Evolutionary conservation across 2,329 filamentous ascomycete species (phyloP), one percentile per base, ranked within the genome.

Genomic region (Dryadomyces quercivorus): DNA sequence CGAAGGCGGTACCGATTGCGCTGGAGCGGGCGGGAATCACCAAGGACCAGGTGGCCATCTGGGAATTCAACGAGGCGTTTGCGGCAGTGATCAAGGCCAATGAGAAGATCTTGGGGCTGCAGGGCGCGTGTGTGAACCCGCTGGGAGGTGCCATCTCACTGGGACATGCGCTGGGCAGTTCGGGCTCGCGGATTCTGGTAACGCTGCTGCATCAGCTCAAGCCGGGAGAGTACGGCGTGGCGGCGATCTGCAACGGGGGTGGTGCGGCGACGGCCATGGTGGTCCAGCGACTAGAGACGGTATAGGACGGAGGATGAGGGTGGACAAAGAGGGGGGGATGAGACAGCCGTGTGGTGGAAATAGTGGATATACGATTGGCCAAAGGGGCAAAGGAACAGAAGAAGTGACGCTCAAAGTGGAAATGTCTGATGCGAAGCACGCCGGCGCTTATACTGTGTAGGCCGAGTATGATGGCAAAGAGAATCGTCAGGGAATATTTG

Each of bases 51-150:
- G 89, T 98, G 48, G 84, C 92, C 5, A 74, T 96, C 21, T 97
- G 93, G 92, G 93, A 97, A 69, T 95, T 98, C 70, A 98, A 98
- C 69, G 93, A 98, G 72, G 93, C 93, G 0, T 98, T 98, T 66
- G 92, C 93, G 31, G 88, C 88, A 5, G 91, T 96, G 34, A 93
- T 96, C 69, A 90, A 93, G 67, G 91, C 92, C 45, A 96, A 97
- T 65, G 85, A 88, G 64, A 46, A 85, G 84, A 90, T 94, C 58
- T 79, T 95, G 38, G 88, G 86, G 46, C 79, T 96, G 2, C 79
- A 91, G 59, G 76, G 80, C 49, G 88, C 88, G 44, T 85, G 81
- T 40, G 88, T 96, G 46, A 96, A 97, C 69, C 85, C 85, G 49
- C 77, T 94, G 2, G 92, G 92, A 54, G 92, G 92, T 57, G 92